Evolutionary conservation across 176 grass and related monocot species (phyloP), one percentile per base, ranked within the genome.

Genomic region (Aegilops speltoides): DNA sequence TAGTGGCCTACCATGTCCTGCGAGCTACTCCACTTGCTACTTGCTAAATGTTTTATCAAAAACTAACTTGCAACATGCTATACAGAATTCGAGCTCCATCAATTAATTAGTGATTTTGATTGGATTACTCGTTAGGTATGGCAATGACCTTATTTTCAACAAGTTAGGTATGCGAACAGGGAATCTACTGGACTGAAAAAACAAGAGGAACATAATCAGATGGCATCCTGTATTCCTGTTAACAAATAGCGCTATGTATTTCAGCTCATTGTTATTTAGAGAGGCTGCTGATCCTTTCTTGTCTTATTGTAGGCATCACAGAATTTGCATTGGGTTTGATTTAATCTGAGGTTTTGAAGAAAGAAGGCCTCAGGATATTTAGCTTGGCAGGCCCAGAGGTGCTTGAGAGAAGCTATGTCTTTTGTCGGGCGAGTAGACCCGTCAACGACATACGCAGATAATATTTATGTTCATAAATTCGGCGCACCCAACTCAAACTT

Each of bases 401-500:
- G 29, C 73, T 76, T 22, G 61, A 28, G 15, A 68, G 75, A 81
- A 76, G 82, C 63, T 46, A 91, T 91, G 89, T 91, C 89, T 88
- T 91, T 85, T 72, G 71, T 63, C 52, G 80, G 89, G 71, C 77
- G 77, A 43, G 70, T 7, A 24, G 77, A 85, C 48, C 62, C 82
- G 0, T 54, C 89, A 73, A 86, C 79, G 4, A 76, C 89, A 28
- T 91, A 77, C 13, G 9, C 82, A 4, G 86, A 91, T 45, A 88
- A 91, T 82, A 79, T 91, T 64, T 91, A 88, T 32, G 46, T 88
- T 2, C 82, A 82, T 63, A 88, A 91, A 81, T 91, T 88, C 28
- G 77, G 82, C 7, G 36, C 77, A 34, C 89, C 86, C 36, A 85
- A 54, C 43, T 85, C 96, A 73, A 93, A 87, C 36, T 91, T 95